phyloP scores from a whole-genome alignment of 108 stramenopile species.

The Cyclostephanos invisitatus region DNA sequence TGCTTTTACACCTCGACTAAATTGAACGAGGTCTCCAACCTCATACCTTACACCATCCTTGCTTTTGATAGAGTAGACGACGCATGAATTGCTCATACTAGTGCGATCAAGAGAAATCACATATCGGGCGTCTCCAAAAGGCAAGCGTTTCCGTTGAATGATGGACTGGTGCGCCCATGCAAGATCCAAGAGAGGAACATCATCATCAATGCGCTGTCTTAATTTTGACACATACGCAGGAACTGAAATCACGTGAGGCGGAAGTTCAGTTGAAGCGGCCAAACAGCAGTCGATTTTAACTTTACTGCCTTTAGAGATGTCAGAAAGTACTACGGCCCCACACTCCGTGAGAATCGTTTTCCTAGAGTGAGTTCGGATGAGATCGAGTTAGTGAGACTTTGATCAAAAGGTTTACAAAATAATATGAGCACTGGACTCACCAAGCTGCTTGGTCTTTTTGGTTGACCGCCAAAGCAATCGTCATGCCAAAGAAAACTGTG shows the following conservation, averaged over 20 bases:
- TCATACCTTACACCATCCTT: conserved; percentile 30
- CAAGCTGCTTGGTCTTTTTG: conserved; percentile 17
- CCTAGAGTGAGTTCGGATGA: conserved; percentile 18
- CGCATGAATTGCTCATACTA: conserved; percentile 1
- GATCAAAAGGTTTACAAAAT: background rate
- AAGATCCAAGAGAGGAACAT: conserved; percentile 33
- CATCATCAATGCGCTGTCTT: conserved; percentile 14
- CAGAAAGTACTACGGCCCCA: conserved; percentile 31
- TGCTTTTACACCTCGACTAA: conserved; percentile 18
- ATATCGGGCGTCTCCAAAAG: conserved; percentile 31
- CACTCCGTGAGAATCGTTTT: conserved; percentile 22
- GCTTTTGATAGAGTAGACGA: conserved; percentile 35
- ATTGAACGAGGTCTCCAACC: conserved; percentile 43
- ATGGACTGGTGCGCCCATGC: conserved; percentile 49
- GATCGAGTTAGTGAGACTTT: background rate
- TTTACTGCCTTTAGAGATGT: conserved; percentile 12
- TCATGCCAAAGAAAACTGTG: conserved; percentile 39
- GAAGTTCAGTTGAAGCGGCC: conserved; percentile 20
- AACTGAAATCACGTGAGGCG: conserved; percentile 33
- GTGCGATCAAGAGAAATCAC: conserved; percentile 11
- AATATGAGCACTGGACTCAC: conserved; percentile 18
- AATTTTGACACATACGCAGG: conserved; percentile 35
- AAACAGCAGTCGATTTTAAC: conserved; percentile 37
- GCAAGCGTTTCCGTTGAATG: conserved; percentile 39
- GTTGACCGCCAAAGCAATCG: conserved; percentile 38